phyloP scores from a whole-genome alignment of 139 green algal species.

The Haematococcus lacustris region DNA sequence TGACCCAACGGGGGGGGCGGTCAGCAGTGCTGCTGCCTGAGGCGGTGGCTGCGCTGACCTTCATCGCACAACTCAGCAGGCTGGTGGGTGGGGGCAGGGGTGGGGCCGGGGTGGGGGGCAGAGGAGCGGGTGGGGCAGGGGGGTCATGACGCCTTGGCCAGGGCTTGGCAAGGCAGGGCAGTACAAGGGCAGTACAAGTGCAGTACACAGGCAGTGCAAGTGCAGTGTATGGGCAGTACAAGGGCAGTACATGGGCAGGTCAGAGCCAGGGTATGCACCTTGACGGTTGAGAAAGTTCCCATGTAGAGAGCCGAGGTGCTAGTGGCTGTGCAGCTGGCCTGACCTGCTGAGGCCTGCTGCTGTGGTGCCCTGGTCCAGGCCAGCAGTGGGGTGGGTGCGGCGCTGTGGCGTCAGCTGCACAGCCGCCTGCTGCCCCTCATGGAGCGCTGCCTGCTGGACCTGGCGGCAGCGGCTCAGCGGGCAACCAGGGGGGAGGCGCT shows the following conservation, averaged over 20 bases:
- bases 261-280: background rate
- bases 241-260: background rate
- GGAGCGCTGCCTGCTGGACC: constrained; percentile 23
- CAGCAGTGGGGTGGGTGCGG: constrained; percentile 13
- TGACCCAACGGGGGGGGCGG: background rate
- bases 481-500: background rate
- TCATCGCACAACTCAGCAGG: background rate
- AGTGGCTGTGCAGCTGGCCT: constrained; percentile 9
- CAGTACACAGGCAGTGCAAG: background rate
- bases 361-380: constrained; percentile 11
- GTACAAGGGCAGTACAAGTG: background rate
- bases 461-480: constrained; percentile 2
- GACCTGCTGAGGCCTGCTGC: constrained; percentile 7
- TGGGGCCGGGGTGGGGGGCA: background rate
- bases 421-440: constrained; percentile 24
- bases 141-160: no score
- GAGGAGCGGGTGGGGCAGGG: no score
- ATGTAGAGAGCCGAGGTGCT: background rate
- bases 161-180: background rate
- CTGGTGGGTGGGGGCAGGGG: background rate
- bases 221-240: background rate
- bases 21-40: background rate
- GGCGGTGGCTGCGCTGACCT: background rate
- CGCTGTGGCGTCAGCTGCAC: constrained; percentile 25
- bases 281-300: background rate